These are phyloP conservation scores for Paramecium primaurelia DNA, from an alignment of 73 alveolate species.

Conservation along the genomic window DNA sequence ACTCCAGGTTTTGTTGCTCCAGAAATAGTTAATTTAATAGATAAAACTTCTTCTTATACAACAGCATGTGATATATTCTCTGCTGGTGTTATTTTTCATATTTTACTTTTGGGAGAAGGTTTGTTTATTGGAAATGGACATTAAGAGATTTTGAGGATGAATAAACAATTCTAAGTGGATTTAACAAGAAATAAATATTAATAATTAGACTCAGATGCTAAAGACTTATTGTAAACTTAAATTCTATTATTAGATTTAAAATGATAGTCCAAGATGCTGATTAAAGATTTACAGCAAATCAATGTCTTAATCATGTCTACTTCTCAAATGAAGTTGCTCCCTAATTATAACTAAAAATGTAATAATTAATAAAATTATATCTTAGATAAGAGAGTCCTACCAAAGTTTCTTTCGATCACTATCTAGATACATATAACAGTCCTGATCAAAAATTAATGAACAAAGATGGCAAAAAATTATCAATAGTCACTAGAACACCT, in stretches of 20 bases:
- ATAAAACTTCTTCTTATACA: slow-evolving; percentile 2
- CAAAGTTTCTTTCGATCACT: neutral
- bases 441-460: slow-evolving; percentile 1
- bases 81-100: slow-evolving; percentile 58
- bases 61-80: slow-evolving; percentile 51
- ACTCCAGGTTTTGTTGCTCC: slow-evolving; percentile 83
- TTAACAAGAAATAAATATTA: neutral
- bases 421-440: neutral
- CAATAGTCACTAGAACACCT: slow-evolving; percentile 36
- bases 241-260: too few species aligned
- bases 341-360: too few species aligned
- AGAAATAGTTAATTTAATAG: slow-evolving; percentile 63
- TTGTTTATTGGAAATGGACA: slow-evolving; percentile 30
- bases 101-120: slow-evolving; percentile 37
- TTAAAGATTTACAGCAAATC: too few species aligned
- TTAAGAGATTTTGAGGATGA: neutral
- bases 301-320: too few species aligned
- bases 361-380: too few species aligned
- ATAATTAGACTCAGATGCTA: slow-evolving; percentile 12
- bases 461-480: neutral
- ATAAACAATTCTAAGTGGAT: neutral
- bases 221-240: slow-evolving; percentile 2
- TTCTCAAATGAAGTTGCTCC: too few species aligned
- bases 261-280: too few species aligned
- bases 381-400: neutral